Conservation (phyloP, 148 eudicot species). For the Vaccinium corymbosum region DNA sequence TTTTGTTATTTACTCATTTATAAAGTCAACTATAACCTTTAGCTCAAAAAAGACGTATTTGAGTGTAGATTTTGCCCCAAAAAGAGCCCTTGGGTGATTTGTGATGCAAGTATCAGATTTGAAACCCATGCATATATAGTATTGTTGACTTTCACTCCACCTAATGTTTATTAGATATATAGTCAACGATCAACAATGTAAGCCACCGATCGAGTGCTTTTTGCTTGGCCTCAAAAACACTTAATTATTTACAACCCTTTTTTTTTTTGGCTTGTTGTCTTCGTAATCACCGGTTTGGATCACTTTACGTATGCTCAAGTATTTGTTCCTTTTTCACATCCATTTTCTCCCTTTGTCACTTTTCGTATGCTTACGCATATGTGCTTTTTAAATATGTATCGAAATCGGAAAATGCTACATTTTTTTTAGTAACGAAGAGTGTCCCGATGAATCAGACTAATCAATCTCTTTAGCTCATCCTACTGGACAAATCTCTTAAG, state of each 20-base stretch:
- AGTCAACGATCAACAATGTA: background rate
- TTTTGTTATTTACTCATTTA: too few species aligned
- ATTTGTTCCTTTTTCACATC: background rate
- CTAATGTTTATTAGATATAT: too few species aligned
- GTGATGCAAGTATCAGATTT: background rate
- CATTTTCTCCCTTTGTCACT: background rate
- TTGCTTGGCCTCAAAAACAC: conserved; percentile 13
- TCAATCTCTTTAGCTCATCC: too few species aligned
- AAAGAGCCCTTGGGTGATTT: background rate
- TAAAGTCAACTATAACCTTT: background rate
- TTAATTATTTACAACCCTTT: background rate
- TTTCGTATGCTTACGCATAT: background rate
- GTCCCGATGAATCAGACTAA: too few species aligned
- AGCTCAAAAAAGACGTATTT: background rate
- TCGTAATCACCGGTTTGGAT: conserved; percentile 1
- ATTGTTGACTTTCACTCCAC: background rate
- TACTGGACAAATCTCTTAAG: too few species aligned
- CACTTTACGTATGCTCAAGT: conserved; percentile 17
- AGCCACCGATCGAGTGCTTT: background rate
- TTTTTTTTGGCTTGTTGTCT: background rate
- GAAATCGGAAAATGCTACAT: too few species aligned
- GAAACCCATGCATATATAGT: background rate
- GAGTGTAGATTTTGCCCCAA: conserved; percentile 1
- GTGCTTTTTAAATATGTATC: background rate
- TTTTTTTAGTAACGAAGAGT: too few species aligned